phyloP scores from a whole-genome alignment of 2,329 filamentous ascomycete genomes.

The Stachybotrys elegans region DNA sequence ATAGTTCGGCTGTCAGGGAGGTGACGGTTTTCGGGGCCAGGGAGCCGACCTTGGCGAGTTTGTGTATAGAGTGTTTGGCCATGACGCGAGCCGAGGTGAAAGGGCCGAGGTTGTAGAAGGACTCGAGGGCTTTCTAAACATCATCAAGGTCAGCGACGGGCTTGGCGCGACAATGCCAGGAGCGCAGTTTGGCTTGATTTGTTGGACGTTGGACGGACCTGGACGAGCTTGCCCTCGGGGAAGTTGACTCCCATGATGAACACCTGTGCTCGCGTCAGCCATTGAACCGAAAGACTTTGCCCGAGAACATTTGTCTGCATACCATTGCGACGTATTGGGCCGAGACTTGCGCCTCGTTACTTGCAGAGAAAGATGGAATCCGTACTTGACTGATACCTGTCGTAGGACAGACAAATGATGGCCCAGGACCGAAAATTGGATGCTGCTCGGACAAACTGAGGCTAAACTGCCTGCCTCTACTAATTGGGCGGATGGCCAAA shows the following conservation, averaged over 20 bases:
- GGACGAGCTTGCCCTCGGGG: constrained; percentile 74
- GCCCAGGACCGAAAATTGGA: too few species aligned
- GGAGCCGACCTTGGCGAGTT: constrained; percentile 70
- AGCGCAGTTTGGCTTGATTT: constrained; percentile 1
- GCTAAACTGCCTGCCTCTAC: too few species aligned
- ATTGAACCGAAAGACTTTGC: neutral
- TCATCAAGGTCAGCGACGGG: neutral
- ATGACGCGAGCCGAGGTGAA: constrained; percentile 68
- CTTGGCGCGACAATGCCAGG: constrained; percentile 8
- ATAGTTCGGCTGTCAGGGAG: constrained; percentile 77
- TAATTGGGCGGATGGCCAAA: too few species aligned
- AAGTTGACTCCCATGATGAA: constrained; percentile 87
- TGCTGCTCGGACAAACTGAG: too few species aligned
- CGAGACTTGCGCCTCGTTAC: neutral
- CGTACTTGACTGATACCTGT: too few species aligned
- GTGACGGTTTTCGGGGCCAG: constrained; percentile 73
- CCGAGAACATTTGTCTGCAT: neutral
- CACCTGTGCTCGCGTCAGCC: constrained; percentile 46
- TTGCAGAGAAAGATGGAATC: too few species aligned
- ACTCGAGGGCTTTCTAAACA: constrained; percentile 64
- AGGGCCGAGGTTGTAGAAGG: constrained; percentile 81
- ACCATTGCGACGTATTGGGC: neutral
- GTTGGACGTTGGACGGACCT: constrained; percentile 46
- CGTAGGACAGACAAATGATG: too few species aligned
- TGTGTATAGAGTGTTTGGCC: constrained; percentile 85